phyloP scores from a whole-genome alignment of 192 early-diverging fungal species.

The Borealophlyctis nickersoniae region DNA sequence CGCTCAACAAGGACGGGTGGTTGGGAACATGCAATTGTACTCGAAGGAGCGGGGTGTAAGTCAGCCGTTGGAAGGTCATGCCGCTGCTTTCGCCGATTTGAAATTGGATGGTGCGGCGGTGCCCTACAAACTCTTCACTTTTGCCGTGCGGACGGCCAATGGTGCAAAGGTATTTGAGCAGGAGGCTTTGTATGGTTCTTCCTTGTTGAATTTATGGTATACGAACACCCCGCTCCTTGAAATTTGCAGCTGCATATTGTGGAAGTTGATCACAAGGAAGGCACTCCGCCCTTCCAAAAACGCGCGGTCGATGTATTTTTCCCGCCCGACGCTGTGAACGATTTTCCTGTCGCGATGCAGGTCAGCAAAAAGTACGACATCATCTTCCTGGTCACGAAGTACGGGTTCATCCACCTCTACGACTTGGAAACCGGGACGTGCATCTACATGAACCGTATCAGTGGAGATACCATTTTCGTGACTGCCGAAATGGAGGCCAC shows the following conservation, averaged over 20 bases:
- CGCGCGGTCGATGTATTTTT: constrained; percentile 90
- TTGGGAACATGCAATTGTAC: constrained; percentile 95
- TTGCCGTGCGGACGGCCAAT: constrained; percentile 76
- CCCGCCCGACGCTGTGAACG: constrained; percentile 90
- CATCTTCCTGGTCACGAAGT: constrained; percentile 95
- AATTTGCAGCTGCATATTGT: constrained; percentile 88
- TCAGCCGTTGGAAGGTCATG: constrained; percentile 95
- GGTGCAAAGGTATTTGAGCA: constrained; percentile 90
- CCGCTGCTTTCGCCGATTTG: constrained; percentile 91
- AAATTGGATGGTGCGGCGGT: constrained; percentile 67
- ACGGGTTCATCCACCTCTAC: constrained; percentile 95
- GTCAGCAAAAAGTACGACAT: constrained; percentile 91
- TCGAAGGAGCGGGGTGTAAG: constrained; percentile 88
- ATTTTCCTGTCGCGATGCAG: constrained; percentile 98
- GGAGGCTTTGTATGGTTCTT: constrained; percentile 16
- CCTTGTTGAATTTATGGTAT: background rate
- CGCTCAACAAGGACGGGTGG: constrained; percentile 83
- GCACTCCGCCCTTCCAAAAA: constrained; percentile 86
- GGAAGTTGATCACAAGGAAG: constrained; percentile 93
- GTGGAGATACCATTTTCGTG: constrained; percentile 97
- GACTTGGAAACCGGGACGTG: constrained; percentile 92
- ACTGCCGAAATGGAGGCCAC: constrained; percentile 83
- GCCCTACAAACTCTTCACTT: constrained; percentile 88
- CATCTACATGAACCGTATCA: constrained; percentile 97
- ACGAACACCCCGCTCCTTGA: too few species aligned